Percentiles rank a stretch among this genome's conserved stretches.
phyloP scores from a whole-genome alignment of 2,329 filamentous ascomycete species.

The Dendryphion nanum region DNA sequence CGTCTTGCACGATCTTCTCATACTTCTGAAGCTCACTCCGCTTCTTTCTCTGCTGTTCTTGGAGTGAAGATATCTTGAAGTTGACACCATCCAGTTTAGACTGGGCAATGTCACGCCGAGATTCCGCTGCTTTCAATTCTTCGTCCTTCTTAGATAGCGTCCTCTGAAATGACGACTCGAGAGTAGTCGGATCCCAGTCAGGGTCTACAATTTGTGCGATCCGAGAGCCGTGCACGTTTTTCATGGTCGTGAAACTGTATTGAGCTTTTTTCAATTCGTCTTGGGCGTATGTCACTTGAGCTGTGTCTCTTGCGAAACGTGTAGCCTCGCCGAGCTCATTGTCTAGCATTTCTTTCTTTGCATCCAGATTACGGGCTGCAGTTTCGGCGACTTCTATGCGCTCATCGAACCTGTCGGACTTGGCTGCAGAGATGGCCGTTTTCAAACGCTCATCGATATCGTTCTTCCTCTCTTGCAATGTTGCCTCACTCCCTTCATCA shows the following conservation, averaged over 20 bases:
- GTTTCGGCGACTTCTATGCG: conserved; percentile 66
- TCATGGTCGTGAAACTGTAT: conserved; percentile 74
- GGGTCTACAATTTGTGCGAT: conserved; percentile 63
- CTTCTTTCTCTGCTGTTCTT: conserved; percentile 64
- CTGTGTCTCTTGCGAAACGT: conserved; percentile 75
- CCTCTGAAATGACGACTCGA: conserved; percentile 70
- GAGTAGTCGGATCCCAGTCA: conserved; percentile 66
- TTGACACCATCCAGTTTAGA: conserved; percentile 76
- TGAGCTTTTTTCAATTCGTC: conserved; percentile 75
- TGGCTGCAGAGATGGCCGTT: conserved; percentile 62
- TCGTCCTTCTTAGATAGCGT: conserved; percentile 58
- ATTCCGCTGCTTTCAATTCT: conserved; percentile 63
- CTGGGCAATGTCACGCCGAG: conserved; percentile 66
- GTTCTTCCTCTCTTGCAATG: conserved; percentile 70
- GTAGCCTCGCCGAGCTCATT: conserved; percentile 83
- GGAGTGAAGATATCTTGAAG: conserved; percentile 65
- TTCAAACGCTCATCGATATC: conserved; percentile 66
- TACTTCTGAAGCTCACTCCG: conserved; percentile 61
- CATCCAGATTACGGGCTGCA: conserved; percentile 68
- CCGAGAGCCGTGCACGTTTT: conserved; percentile 69
- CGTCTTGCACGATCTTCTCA: conserved; percentile 61
- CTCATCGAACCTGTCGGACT: conserved; percentile 65
- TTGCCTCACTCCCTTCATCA: conserved; percentile 80
- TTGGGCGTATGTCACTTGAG: conserved; percentile 77
- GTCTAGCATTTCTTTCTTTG: conserved; percentile 68